Conservation (phyloP, 305 asterid species). For the Rubia tinctorum region DNA sequence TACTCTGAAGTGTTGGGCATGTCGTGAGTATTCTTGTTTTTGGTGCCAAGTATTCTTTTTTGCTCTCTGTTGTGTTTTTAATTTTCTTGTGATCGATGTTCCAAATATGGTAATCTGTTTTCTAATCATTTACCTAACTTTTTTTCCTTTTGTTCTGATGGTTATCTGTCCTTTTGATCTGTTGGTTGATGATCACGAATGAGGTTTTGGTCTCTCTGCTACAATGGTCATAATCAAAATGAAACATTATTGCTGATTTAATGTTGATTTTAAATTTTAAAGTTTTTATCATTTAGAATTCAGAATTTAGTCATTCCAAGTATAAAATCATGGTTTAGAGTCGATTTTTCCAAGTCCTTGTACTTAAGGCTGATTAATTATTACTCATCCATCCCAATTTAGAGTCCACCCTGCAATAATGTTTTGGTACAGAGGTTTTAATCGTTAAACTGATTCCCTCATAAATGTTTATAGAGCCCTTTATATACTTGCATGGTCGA, state of each 20-base stretch:
- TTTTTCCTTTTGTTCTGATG: neutral
- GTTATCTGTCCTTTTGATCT: neutral
- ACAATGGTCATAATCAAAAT: neutral
- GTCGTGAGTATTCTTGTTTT: constrained; percentile 64
- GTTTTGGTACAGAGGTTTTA: neutral
- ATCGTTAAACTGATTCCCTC: neutral
- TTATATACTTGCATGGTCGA: neutral
- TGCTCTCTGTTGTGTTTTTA: neutral
- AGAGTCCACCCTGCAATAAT: neutral
- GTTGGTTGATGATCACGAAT: neutral
- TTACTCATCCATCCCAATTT: neutral
- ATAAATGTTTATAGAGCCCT: neutral
- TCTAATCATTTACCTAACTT: neutral
- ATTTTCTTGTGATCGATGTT: neutral
- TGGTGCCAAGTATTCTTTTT: neutral
- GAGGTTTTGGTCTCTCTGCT: neutral
- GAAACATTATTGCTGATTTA: neutral
- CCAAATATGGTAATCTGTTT: neutral
- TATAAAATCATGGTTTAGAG: neutral
- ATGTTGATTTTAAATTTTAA: neutral
- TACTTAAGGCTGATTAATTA: neutral
- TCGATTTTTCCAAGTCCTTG: neutral
- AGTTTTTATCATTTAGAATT: neutral
- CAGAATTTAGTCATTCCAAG: neutral
- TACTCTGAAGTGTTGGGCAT: constrained; percentile 89